Evolutionary conservation across 495 filamentous ascomycete genomes (phyloP), one percentile per base, ranked within the genome.

Genomic region (Articulospora tetracladia): DNA sequence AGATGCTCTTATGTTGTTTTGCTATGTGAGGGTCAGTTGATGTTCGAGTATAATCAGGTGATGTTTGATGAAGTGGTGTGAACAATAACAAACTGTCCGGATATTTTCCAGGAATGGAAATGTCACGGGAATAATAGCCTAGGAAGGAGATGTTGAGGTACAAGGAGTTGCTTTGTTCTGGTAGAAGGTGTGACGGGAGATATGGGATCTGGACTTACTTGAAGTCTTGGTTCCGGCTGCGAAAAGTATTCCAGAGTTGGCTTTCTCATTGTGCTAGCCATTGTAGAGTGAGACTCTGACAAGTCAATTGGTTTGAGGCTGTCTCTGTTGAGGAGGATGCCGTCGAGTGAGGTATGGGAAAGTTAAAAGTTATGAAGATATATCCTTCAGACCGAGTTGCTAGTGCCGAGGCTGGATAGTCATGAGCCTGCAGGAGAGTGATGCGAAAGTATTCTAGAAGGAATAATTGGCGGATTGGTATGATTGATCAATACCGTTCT

Each of bases 221-320:
- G 64, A 50, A 48, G 28, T 49, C 48, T 44, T 32, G 55, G 54
- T 22, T 24, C 30, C n/a, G 44, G 23, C 12, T 19, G 6, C 20
- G 63, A 52, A 27, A 63, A 60, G 64, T 47, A 63, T 51, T 60
- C 52, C 17, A 39, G 27, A 55, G 55, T 4, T 44, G 56, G 48
- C n/a, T 50, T 34, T 32, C 55, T 60, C 39, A 53, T 32, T 58
- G 55, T 54, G 61, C 51, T 64, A 39, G 58, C 63, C 63, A 65
- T 65, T 52, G 27, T n/a, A n/a, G 17, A n/a, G 15, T 19, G 39
- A 36, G 22, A 20, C 25, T 51, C 12, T 24, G 27, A 44, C 47
- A 20, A 48, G 27, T 1, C 39, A 47, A 20, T 58, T 24, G 41
- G 15, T 17, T 19, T 44, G 8, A 3, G 11, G 20, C 10, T 51